Conservation (phyloP, 345 rosid genomes). For the Eucalyptus paniculata region DNA sequence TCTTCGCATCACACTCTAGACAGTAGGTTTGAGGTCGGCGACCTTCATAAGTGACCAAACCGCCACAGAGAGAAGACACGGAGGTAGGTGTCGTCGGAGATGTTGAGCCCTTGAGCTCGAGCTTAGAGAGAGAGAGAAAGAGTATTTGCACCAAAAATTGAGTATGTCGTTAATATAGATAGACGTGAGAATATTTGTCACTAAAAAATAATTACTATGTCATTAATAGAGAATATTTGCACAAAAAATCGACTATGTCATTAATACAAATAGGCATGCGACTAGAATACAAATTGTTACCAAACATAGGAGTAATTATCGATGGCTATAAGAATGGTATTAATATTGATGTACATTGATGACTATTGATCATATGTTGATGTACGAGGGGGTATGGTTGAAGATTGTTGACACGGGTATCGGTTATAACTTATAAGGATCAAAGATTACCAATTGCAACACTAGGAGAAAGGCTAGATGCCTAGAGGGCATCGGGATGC, state of each 20-base stretch:
- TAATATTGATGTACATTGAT: no score
- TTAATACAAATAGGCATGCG: background rate
- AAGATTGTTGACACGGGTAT: background rate
- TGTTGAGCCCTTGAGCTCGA: background rate
- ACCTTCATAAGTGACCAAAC: background rate
- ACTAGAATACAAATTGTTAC: fast-evolving
- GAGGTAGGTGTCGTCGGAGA: background rate
- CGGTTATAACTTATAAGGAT: no score
- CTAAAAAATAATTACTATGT: no score
- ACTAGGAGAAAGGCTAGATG: background rate
- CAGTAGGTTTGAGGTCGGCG: background rate
- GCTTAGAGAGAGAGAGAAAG: background rate
- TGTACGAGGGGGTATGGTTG: fast-evolving
- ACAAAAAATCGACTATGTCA: fast-evolving
- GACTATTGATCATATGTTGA: background rate
- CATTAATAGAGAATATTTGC: background rate
- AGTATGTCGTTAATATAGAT: fast-evolving
- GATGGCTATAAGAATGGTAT: background rate
- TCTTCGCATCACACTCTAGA: background rate
- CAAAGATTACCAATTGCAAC: background rate
- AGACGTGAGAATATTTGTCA: no score
- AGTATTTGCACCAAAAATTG: background rate
- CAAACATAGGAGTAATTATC: no score
- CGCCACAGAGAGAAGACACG: background rate
- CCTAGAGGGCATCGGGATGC: fast-evolving